Conservation (phyloP, 192 early-diverging fungal species). For the Dispira simplex region DNA sequence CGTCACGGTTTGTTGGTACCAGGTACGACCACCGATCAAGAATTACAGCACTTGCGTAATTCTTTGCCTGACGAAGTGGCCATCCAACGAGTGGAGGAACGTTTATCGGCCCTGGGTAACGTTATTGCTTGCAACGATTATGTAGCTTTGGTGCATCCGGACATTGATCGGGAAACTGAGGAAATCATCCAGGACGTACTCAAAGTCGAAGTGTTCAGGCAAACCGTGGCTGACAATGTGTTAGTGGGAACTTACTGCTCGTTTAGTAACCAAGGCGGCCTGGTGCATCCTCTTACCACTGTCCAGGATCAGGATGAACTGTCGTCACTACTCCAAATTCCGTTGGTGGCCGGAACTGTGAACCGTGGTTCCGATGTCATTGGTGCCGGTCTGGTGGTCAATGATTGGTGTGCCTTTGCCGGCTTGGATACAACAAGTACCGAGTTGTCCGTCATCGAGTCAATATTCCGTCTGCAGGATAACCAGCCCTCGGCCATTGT, state of each 20-base stretch:
- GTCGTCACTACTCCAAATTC: slow-evolving; percentile 91
- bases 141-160: slow-evolving; percentile 95
- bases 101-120: slow-evolving; percentile 93
- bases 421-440: slow-evolving; percentile 93
- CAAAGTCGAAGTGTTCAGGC: slow-evolving; percentile 94
- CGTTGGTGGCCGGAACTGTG: slow-evolving; percentile 94
- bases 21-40: slow-evolving; percentile 91
- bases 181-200: slow-evolving; percentile 99
- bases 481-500: slow-evolving; percentile 80
- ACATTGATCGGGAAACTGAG: slow-evolving; percentile 96
- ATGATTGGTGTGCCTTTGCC: slow-evolving; percentile 97
- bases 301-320: slow-evolving; percentile 98
- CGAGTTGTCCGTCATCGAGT: slow-evolving; percentile 93
- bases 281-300: slow-evolving; percentile 90
- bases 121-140: slow-evolving; percentile 99
- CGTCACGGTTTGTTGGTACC: slow-evolving; percentile 89
- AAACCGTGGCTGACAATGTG: slow-evolving; percentile 96
- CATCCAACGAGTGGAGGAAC: slow-evolving; percentile 96
- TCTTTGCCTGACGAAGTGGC: slow-evolving; percentile 83
- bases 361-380: slow-evolving; percentile 98
- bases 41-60: slow-evolving; percentile 94
- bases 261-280: slow-evolving; percentile 92
- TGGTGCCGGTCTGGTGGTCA: slow-evolving; percentile 93
- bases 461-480: slow-evolving; percentile 95
- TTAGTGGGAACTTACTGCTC: slow-evolving; percentile 92